Conservation (phyloP, 306 rosid species). For the Quercus variabilis region DNA sequence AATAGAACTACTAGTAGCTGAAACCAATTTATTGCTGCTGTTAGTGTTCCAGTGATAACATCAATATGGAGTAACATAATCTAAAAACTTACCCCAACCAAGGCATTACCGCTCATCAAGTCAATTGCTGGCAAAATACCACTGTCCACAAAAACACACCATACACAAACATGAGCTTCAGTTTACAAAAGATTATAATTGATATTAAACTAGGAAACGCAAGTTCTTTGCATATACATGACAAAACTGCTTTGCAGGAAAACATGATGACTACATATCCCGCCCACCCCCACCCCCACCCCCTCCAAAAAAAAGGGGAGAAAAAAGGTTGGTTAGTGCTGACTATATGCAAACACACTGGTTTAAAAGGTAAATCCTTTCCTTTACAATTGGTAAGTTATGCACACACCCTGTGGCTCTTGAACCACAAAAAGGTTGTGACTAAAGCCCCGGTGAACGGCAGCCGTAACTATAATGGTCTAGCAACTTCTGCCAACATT, state of each 20-base stretch:
- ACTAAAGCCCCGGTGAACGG: too few relatives aligned
- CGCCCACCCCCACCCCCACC: neutral
- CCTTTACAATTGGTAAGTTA: too few relatives aligned
- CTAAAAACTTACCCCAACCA: slow-evolving; percentile 60
- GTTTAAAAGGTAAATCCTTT: neutral
- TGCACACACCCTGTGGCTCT: too few relatives aligned
- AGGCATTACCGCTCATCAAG: slow-evolving; percentile 38
- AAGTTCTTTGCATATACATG: neutral
- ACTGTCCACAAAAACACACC: slow-evolving; percentile 47
- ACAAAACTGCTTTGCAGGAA: neutral
- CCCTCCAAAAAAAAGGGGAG: neutral
- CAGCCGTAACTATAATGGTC: neutral
- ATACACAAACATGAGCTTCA: slow-evolving; percentile 33
- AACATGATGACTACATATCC: neutral
- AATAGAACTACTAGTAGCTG: neutral
- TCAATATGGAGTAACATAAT: slow-evolving; percentile 10
- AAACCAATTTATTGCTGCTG: neutral
- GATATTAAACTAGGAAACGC: neutral
- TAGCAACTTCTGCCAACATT: neutral
- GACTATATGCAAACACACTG: neutral
- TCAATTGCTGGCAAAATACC: slow-evolving; percentile 84
- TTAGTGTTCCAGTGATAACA: neutral
- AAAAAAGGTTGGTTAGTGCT: neutral
- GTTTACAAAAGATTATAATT: neutral
- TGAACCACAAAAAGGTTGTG: neutral